A percentile compares a stretch with the other conserved stretches of the same genome.
Evolutionary conservation across 1,284 basidiomycete genomes (phyloP).

Genomic region (Cutaneotrichosporon sp.): DNA sequence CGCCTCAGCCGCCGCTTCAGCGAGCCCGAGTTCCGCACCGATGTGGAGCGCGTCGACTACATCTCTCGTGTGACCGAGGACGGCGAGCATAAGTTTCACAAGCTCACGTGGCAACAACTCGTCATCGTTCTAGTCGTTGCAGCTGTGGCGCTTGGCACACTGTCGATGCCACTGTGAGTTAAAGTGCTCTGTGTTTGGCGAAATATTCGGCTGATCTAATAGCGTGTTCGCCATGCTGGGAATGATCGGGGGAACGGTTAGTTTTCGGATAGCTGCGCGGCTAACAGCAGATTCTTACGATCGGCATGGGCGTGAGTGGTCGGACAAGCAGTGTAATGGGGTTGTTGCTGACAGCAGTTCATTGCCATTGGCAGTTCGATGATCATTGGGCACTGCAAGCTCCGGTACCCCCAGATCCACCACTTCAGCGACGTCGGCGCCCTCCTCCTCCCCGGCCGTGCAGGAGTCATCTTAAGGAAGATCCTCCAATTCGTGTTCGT

Average conservation of each 20-base stretch:
- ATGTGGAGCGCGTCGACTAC: slow-evolving; percentile 15
- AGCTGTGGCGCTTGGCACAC: slow-evolving; percentile 21
- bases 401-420: slow-evolving; percentile 22
- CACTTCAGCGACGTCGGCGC: slow-evolving; percentile 21
- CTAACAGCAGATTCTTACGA: slow-evolving; percentile 19
- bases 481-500: slow-evolving; percentile 13
- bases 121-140: slow-evolving; percentile 20
- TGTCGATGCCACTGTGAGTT: slow-evolving; percentile 23
- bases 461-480: slow-evolving; percentile 3
- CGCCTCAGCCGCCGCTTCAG: background rate
- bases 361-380: background rate
- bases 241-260: background rate
- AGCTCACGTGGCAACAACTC: slow-evolving; percentile 23
- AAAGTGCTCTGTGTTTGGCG: background rate
- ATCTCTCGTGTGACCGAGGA: slow-evolving; percentile 7
- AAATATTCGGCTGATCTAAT: background rate
- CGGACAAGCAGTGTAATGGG: too few species aligned
- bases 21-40: background rate
- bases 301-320: slow-evolving; percentile 17
- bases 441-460: slow-evolving; percentile 11
- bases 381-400: slow-evolving; percentile 21
- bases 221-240: background rate
- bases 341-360: too few species aligned
- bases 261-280: too few species aligned
- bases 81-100: slow-evolving; percentile 24